These are phyloP conservation scores for Aspergillus bridgeri DNA, from an alignment of 495 filamentous ascomycete genomes.

Conservation along the genomic window DNA sequence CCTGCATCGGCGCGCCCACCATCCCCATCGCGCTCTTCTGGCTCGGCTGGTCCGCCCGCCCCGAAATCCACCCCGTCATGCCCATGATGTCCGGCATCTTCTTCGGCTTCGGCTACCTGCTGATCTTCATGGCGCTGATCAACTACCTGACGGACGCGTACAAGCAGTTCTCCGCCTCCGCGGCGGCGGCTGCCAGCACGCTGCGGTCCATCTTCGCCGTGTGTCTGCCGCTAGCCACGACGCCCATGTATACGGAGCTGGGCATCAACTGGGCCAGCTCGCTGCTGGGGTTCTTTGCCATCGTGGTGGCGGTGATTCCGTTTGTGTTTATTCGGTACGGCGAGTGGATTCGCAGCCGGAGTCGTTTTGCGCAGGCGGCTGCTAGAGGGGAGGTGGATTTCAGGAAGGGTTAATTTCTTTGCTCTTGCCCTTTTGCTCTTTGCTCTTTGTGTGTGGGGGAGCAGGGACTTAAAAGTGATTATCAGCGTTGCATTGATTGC, in stretches of 20 bases:
- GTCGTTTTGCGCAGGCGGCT: constrained; percentile 12
- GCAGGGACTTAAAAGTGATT: background rate
- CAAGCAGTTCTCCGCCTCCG: constrained; percentile 26
- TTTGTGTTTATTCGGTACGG: constrained; percentile 38
- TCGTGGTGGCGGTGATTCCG: constrained; percentile 40
- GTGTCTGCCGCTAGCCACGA: constrained; percentile 57
- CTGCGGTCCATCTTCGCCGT: constrained; percentile 51
- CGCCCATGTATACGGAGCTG: constrained; percentile 52
- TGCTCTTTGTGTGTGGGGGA: too few relatives aligned
- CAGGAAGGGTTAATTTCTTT: background rate
- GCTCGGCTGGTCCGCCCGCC: constrained; percentile 53
- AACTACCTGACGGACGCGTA: constrained; percentile 54
- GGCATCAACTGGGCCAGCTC: constrained; percentile 58
- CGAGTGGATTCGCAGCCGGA: constrained; percentile 24
- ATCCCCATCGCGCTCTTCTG: constrained; percentile 57
- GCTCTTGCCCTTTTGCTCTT: background rate
- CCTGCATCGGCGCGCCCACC: constrained; percentile 42
- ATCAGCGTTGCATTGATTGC: background rate
- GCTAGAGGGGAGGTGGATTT: background rate
- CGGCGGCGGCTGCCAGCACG: constrained; percentile 33
- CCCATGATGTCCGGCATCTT: constrained; percentile 43
- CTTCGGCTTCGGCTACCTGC: constrained; percentile 50
- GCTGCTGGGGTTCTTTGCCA: constrained; percentile 40
- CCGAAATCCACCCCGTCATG: constrained; percentile 44
- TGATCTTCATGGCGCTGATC: constrained; percentile 46